These are phyloP conservation scores for Penicillium sp. DNA, from an alignment of 2,329 filamentous ascomycete species.

Conservation along the genomic window DNA sequence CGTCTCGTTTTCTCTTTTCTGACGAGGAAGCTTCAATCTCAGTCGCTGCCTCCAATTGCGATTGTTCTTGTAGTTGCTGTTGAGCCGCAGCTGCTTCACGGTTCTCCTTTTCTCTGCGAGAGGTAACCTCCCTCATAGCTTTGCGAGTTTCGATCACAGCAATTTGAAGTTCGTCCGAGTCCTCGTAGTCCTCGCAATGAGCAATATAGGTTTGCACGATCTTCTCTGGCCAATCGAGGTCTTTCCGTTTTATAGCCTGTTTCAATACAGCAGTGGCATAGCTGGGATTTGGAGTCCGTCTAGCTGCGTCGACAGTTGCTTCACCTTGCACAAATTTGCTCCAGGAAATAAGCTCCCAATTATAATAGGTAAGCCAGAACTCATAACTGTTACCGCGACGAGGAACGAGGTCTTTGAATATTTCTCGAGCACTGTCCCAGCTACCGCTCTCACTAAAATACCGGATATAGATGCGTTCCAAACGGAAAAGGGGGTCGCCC, in stretches of 20 bases:
- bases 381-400: slow-evolving; percentile 78
- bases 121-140: slow-evolving; percentile 65
- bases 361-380: slow-evolving; percentile 92
- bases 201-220: slow-evolving; percentile 52
- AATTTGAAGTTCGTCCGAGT: slow-evolving; percentile 72
- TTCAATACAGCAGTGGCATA: slow-evolving; percentile 77
- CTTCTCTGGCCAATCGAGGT: slow-evolving; percentile 56
- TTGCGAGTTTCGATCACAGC: slow-evolving; percentile 76
- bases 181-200: slow-evolving; percentile 85
- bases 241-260: slow-evolving; percentile 64
- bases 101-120: slow-evolving; percentile 69
- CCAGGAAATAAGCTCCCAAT: slow-evolving; percentile 85
- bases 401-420: slow-evolving; percentile 75
- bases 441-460: slow-evolving; percentile 84
- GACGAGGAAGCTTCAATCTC: slow-evolving; percentile 28
- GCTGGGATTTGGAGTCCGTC: slow-evolving; percentile 67
- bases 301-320: slow-evolving; percentile 55
- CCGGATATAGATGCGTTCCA: slow-evolving; percentile 91
- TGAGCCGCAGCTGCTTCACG: slow-evolving; percentile 56
- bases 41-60: slow-evolving; percentile 25
- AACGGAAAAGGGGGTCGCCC: slow-evolving; percentile 85
- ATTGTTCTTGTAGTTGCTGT: slow-evolving; percentile 26
- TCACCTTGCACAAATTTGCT: slow-evolving; percentile 60
- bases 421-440: slow-evolving; percentile 73
- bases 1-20: slow-evolving; percentile 75